phyloP scores from a whole-genome alignment of 2,329 filamentous ascomycete genomes.

The Atkinsonella hypoxylon region DNA sequence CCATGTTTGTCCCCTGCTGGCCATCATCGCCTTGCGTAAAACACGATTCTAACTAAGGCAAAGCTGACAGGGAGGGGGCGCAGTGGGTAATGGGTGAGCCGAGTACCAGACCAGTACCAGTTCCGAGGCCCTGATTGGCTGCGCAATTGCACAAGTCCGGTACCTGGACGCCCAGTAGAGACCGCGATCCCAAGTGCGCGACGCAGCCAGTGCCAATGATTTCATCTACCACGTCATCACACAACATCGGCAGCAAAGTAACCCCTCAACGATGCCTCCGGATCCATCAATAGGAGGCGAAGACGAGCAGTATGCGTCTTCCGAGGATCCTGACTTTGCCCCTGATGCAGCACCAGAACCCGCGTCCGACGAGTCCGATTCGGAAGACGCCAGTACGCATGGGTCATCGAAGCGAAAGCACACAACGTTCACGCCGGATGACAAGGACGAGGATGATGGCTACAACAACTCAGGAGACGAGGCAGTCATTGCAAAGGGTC shows the following conservation, averaged over 20 bases:
- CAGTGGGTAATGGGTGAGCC: too few species aligned
- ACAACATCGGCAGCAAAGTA: neutral
- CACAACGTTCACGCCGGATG: conserved; percentile 11
- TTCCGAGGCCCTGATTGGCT: neutral
- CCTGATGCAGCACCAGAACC: conserved; percentile 41
- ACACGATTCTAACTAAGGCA: too few species aligned
- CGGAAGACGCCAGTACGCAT: conserved; percentile 26
- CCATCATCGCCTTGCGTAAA: too few species aligned
- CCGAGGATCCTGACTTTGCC: conserved; percentile 63
- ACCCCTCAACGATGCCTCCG: conserved; percentile 26
- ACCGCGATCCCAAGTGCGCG: neutral
- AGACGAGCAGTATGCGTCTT: conserved; percentile 52
- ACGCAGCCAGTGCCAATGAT: neutral
- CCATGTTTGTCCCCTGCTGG: too few species aligned
- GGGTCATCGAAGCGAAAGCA: conserved; percentile 14
- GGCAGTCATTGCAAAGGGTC: conserved; percentile 50
- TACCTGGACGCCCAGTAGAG: neutral
- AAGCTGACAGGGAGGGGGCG: too few species aligned
- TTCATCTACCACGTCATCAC: neutral
- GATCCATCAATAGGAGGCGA: conserved; percentile 32
- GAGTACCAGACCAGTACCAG: too few species aligned
- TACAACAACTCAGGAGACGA: conserved; percentile 65
- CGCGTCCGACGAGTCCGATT: conserved; percentile 38
- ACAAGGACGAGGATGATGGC: conserved; percentile 30
- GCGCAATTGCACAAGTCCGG: neutral